A percentile compares a stretch with the other conserved stretches of the same genome.
These are phyloP conservation scores for Aureobasidium musti DNA, from an alignment of 2,329 filamentous ascomycete species.

Conservation along the genomic window DNA sequence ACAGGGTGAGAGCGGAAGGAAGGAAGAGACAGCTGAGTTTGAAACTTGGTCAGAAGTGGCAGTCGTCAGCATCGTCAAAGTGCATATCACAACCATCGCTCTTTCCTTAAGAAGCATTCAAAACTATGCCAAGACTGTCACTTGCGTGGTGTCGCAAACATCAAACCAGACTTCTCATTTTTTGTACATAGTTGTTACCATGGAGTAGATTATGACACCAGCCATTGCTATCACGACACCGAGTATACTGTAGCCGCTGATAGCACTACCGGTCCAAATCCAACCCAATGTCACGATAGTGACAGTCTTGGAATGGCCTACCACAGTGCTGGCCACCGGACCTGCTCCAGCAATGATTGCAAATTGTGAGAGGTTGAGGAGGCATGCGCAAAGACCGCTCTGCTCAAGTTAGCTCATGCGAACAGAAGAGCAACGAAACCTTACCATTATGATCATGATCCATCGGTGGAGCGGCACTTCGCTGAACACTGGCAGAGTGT, in stretches of 20 bases:
- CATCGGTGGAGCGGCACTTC: conserved; percentile 48
- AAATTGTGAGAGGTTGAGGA: conserved; percentile 58
- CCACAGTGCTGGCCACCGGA: conserved; percentile 41
- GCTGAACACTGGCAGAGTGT: conserved; percentile 61
- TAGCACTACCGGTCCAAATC: conserved; percentile 35
- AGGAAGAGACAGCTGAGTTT: neutral
- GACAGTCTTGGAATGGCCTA: conserved; percentile 43
- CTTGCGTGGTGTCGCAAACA: too few species aligned
- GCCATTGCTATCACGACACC: conserved; percentile 40
- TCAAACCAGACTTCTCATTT: conserved; percentile 1
- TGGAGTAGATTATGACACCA: conserved; percentile 38
- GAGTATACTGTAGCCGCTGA: conserved; percentile 37
- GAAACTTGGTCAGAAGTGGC: neutral
- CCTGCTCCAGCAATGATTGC: conserved; percentile 41
- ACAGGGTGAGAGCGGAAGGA: neutral
- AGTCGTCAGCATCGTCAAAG: neutral
- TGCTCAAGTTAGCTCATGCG: conserved; percentile 37
- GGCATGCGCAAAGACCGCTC: conserved; percentile 63
- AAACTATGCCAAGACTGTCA: too few species aligned
- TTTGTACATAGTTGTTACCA: conserved; percentile 7
- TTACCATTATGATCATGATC: conserved; percentile 58
- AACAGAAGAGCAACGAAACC: too few species aligned
- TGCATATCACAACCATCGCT: neutral
- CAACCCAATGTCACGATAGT: conserved; percentile 41
- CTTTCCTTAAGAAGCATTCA: neutral